Percentiles rank a stretch among this genome's conserved stretches.
These are phyloP conservation scores for Saccharomycopsis schoenii DNA, from an alignment of 805 yeast species.

Conservation along the genomic window DNA sequence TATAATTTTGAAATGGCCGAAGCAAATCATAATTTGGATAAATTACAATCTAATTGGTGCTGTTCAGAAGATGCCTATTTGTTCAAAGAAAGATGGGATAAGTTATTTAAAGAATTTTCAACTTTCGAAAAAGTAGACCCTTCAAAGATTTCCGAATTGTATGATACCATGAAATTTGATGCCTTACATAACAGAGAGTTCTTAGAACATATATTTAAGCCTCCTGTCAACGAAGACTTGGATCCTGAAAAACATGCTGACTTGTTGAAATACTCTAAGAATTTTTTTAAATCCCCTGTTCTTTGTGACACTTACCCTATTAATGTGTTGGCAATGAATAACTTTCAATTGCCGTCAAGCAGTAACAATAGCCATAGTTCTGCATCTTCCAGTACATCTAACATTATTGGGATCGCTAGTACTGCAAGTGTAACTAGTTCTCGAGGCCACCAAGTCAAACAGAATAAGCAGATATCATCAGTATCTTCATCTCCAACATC, in stretches of 20 bases:
- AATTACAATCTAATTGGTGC: conserved; percentile 82
- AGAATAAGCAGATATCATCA: neutral
- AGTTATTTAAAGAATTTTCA: conserved; percentile 82
- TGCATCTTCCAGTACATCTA: conserved; percentile 4
- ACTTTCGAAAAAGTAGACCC: conserved; percentile 96
- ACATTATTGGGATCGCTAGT: conserved; percentile 20
- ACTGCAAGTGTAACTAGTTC: neutral
- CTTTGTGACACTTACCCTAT: conserved; percentile 66
- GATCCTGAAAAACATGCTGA: conserved; percentile 32
- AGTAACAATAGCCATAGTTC: conserved; percentile 19
- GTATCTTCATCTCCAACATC: neutral
- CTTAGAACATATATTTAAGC: conserved; percentile 71
- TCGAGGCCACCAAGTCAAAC: conserved; percentile 1
- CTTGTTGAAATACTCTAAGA: conserved; percentile 24
- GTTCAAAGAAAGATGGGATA: conserved; percentile 96
- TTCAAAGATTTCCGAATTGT: conserved; percentile 88
- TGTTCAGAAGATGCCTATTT: conserved; percentile 89
- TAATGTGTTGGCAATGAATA: conserved; percentile 65
- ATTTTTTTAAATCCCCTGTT: conserved; percentile 36
- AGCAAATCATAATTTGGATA: conserved; percentile 45
- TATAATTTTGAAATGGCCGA: conserved; percentile 45
- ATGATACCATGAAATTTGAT: conserved; percentile 97
- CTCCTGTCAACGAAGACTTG: conserved; percentile 28
- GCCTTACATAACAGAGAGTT: conserved; percentile 92
- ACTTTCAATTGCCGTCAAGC: conserved; percentile 49